Conservation (phyloP, 2,329 filamentous ascomycete genomes). For the Fusarium pininemorale region DNA sequence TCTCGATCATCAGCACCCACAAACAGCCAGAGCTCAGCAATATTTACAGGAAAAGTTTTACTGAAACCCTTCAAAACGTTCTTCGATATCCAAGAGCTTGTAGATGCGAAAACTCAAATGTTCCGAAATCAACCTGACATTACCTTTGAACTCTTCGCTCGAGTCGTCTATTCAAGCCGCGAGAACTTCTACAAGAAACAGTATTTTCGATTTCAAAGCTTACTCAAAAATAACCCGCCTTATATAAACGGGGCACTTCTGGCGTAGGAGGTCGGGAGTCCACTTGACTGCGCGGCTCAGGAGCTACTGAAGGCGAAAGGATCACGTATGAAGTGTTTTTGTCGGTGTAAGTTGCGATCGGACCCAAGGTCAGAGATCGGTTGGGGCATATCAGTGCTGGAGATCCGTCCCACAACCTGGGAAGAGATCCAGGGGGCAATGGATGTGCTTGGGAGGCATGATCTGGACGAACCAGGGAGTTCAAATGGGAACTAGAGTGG, state of each 20-base stretch:
- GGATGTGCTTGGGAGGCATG: slow-evolving; percentile 41
- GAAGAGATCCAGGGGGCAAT: slow-evolving; percentile 41
- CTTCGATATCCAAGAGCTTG: slow-evolving; percentile 70
- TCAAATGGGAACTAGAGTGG: neutral
- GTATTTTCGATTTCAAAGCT: slow-evolving; percentile 70
- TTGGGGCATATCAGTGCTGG: slow-evolving; percentile 40
- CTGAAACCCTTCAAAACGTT: slow-evolving; percentile 56
- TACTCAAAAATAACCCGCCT: slow-evolving; percentile 67
- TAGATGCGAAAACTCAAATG: slow-evolving; percentile 54
- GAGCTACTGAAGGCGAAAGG: slow-evolving; percentile 34
- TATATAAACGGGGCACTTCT: slow-evolving; percentile 50
- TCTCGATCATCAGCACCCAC: slow-evolving; percentile 6
- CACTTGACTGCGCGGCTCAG: slow-evolving; percentile 37
- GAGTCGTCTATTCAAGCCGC: slow-evolving; percentile 66
- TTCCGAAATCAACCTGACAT: slow-evolving; percentile 48
- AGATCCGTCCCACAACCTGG: slow-evolving; percentile 43
- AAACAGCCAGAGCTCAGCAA: neutral
- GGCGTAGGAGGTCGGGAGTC: slow-evolving; percentile 42
- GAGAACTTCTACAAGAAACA: slow-evolving; percentile 62
- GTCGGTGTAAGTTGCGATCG: slow-evolving; percentile 41
- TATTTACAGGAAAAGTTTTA: neutral
- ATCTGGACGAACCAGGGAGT: slow-evolving; percentile 36
- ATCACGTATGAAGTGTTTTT: slow-evolving; percentile 45
- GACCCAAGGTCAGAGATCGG: slow-evolving; percentile 35
- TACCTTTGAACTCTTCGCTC: slow-evolving; percentile 70